These are phyloP conservation scores for Spatholobus suberectus DNA, from an alignment of 306 rosid species.

Conservation along the genomic window DNA sequence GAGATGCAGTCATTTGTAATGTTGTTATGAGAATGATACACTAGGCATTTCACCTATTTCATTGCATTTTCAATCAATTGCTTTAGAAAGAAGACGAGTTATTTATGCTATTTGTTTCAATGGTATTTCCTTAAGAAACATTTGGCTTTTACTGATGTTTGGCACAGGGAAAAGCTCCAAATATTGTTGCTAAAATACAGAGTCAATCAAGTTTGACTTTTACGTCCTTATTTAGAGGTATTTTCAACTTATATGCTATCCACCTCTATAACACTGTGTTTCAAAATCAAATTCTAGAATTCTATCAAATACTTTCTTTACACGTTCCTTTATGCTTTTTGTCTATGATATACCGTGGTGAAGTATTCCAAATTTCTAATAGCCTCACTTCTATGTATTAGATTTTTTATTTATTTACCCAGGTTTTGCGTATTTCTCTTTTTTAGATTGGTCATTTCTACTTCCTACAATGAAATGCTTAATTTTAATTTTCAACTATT, in stretches of 20 bases:
- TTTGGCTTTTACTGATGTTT: slow-evolving; percentile 35
- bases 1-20: too few relatives aligned
- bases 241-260: slow-evolving; percentile 8
- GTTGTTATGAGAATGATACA: too few relatives aligned
- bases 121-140: slow-evolving; percentile 13
- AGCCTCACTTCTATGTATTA: not conserved
- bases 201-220: slow-evolving; percentile 58
- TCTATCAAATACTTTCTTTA: not conserved
- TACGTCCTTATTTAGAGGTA: slow-evolving; percentile 61
- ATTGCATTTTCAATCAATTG: too few relatives aligned
- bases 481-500: not conserved
- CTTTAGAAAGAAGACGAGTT: too few relatives aligned
- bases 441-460: not conserved
- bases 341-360: not conserved
- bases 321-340: not conserved
- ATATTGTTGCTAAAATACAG: slow-evolving; percentile 56
- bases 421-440: not conserved
- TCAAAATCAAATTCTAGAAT: not conserved
- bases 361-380: not conserved
- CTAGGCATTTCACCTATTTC: too few relatives aligned
- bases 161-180: slow-evolving; percentile 67
- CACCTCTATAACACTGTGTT: not conserved
- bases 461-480: not conserved
- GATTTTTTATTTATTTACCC: not conserved
- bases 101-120: slow-evolving; percentile 23